phyloP scores from a whole-genome alignment of 345 rosid species.

The Eucalyptus sideroxylon region DNA sequence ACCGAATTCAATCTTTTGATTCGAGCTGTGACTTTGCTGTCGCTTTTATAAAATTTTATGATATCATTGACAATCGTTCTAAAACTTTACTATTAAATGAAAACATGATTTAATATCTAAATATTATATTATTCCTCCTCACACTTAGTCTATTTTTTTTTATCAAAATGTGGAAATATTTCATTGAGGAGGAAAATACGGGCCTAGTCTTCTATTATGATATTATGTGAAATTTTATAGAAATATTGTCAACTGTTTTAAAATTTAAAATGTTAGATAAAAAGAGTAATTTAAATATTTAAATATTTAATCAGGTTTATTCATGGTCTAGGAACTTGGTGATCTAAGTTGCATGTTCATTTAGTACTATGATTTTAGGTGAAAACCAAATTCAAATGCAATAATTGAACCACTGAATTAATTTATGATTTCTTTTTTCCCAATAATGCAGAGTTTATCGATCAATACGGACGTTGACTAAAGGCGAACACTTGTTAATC shows the following conservation, averaged over 20 bases:
- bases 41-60: too few relatives aligned
- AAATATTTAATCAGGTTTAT: not conserved
- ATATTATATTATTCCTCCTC: too few relatives aligned
- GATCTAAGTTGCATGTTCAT: not conserved
- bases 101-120: too few relatives aligned
- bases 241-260: too few relatives aligned
- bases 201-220: too few relatives aligned
- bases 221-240: not conserved
- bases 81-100: too few relatives aligned
- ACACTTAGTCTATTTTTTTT: not conserved
- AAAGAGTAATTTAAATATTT: too few relatives aligned
- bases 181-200: not conserved
- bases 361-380: not conserved
- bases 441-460: not conserved
- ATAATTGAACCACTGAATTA: not conserved
- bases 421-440: not conserved
- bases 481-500: not conserved
- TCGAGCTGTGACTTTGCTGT: not conserved
- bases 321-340: not conserved
- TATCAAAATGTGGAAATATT: not conserved
- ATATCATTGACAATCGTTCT: fast-evolving
- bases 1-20: not conserved
- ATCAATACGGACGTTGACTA: not conserved
- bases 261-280: not conserved
- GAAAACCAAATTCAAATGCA: not conserved